Evolutionary conservation across 306 rosid species (phyloP), one percentile per base, ranked within the genome.

Genomic region (Casuarina cunninghamiana): DNA sequence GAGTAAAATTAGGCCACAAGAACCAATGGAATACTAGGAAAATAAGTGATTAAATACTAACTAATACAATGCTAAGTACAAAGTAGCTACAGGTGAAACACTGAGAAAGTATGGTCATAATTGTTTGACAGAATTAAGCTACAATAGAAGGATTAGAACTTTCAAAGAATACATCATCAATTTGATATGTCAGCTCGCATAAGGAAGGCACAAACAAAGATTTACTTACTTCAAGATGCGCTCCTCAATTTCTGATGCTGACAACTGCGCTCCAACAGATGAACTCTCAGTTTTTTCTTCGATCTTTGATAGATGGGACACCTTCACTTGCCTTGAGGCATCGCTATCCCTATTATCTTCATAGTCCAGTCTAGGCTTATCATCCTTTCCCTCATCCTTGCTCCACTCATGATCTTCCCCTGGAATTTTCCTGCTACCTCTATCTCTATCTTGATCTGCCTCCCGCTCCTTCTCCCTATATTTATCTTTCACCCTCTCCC

Each of bases 191-290:
- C 41, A 32, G 11, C 3, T 13, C 49, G 74, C 46, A 81, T 6
- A 77, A 71, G 72, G 46, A 73, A 44, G 12, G 73, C 38, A 54
- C 6, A 43, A 15, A 71, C 6, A 19, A 55, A 57, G 53, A 62
- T 61, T 10, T 44, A 83, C 90, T 86, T 77, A 90, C 98, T 75
- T 92, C 79, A 84, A 50, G 58, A 94, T 88, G 80, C 97, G 98
- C 61, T 79, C 88, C 83, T 84, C 93, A 53, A 94, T 88, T 86
- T 87, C 90, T 21, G 80, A 60, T 57, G 92, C 51, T 17, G 85
- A 82, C 50, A 81, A 19, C 21, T 78, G 87, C 42, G 62, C 67
- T 62, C 82, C 74, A 44, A 79, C 73, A 46, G 77, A 69, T 39
- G 79, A 62, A 15, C 87, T 73, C 32, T 86, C 90, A 48, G 82